Percentiles rank a stretch among this genome's conserved stretches.
phyloP scores from a whole-genome alignment of 2,329 filamentous ascomycete species.

The Trichoderma koningiopsis region DNA sequence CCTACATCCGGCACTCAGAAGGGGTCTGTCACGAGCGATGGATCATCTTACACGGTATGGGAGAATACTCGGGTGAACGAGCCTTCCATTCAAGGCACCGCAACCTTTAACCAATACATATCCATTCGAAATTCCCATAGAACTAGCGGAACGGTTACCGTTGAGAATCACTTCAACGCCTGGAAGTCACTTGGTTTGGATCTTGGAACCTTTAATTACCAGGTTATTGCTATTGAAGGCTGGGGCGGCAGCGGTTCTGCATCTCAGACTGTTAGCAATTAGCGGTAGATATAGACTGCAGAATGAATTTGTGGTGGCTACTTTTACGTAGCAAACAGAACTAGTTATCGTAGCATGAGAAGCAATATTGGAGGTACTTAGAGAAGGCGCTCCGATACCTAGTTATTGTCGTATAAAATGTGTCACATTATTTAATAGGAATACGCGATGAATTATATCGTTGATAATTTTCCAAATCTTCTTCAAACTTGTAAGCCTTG shows the following conservation, averaged over 20 bases:
- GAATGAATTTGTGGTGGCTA: background rate
- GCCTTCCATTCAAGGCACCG: constrained; percentile 52
- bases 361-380: background rate
- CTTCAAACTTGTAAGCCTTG: background rate
- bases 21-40: constrained; percentile 42
- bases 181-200: constrained; percentile 50
- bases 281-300: background rate
- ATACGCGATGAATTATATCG: background rate
- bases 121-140: constrained; percentile 20
- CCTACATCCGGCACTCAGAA: constrained; percentile 38
- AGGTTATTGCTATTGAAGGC: constrained; percentile 58
- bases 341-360: background rate
- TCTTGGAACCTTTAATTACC: constrained; percentile 54
- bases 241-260: constrained; percentile 53
- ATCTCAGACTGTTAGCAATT: constrained; percentile 51
- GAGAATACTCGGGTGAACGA: constrained; percentile 43
- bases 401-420: background rate
- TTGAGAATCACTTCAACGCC: constrained; percentile 51
- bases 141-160: constrained; percentile 46
- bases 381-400: background rate
- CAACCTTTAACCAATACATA: constrained; percentile 53
- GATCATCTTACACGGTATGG: constrained; percentile 43
- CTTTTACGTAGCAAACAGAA: background rate
- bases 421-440: background rate
- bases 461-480: background rate